Base-by-base conservation (phyloP, 2,329 filamentous ascomycete species). In the Aspergillus versicolor region DNA sequence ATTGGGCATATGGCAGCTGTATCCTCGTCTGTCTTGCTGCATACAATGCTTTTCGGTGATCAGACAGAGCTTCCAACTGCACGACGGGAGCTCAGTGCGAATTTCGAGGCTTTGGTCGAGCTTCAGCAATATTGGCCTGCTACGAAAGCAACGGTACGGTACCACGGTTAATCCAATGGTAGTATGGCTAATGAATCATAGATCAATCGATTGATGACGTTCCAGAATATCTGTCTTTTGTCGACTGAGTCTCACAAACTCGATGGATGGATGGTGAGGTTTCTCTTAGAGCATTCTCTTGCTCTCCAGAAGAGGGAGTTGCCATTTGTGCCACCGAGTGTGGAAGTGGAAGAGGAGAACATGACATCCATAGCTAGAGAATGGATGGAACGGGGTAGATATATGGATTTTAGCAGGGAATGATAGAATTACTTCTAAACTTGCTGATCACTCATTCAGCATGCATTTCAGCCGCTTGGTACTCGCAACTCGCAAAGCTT, bases 1-100 rank as follows among this genome's bases (percentile, higher is more conserved):
- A 65, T 75, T 7, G 71, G 65, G 2, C 71, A 74, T 44, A 74
- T 74, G 70, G 65, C 69, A 1, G 65, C 70, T 3, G 71, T 73
- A 7, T 74, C 71, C 3, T 74, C 71, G 0, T 68, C 71, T n/a
- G 72, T 70, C 3, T 56, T 74, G 17, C 49, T 74, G 0, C 70
- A 75, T 51, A 68, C 66, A 0, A 61, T 73, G 5, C 62, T 74
- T 2, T 72, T 73, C 46, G 71, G 71, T 2, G 58, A 63, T 44
- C 63, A 17, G 22, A 57, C 21, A 17, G 60, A 63, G 37, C 37
- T 63, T 5, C 5, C 32, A 1, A 37, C 53, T 3, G 41, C 60
- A 32, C 24, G 40, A 9, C 30, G 19, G 3, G 21, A 46, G 12
- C 45, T 58, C 2, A 30, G 51, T 5, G 17, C 46, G 3, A 54